Evolutionary conservation across 306 rosid species (phyloP).

Genomic region (Arachis stenosperma): DNA sequence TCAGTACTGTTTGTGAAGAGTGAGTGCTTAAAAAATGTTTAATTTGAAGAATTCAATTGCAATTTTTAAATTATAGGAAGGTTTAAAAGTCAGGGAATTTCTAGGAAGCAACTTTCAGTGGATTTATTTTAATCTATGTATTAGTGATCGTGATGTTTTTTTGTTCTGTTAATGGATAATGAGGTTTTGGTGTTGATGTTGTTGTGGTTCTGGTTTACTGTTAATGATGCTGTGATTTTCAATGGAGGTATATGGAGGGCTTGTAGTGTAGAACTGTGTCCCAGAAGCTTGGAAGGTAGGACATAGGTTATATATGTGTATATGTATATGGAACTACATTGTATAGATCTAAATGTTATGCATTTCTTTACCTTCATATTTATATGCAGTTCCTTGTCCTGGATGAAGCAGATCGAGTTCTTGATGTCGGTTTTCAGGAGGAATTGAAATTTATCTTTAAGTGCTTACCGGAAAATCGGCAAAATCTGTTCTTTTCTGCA

Average conservation of each 20-base stretch:
- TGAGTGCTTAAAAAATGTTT: background rate
- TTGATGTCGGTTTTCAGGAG: constrained; percentile 85
- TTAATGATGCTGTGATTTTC: constrained; percentile 13
- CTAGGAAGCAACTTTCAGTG: background rate
- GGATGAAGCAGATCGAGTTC: constrained; percentile 92
- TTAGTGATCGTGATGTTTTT: background rate
- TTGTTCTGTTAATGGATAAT: background rate
- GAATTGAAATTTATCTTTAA: constrained; percentile 74
- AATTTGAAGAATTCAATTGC: background rate
- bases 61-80: background rate
- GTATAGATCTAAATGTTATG: background rate
- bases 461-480: constrained; percentile 81
- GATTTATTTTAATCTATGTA: background rate
- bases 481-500: constrained; percentile 84
- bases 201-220: background rate
- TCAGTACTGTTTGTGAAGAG: background rate
- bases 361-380: constrained; percentile 11
- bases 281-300: background rate
- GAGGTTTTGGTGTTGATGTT: background rate
- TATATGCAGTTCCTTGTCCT: constrained; percentile 73
- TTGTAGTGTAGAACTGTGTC: background rate
- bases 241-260: background rate
- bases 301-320: background rate
- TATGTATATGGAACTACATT: background rate
- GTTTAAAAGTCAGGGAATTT: background rate